Evolutionary conservation across 345 rosid genomes (phyloP).

Genomic region (Salix udensis): DNA sequence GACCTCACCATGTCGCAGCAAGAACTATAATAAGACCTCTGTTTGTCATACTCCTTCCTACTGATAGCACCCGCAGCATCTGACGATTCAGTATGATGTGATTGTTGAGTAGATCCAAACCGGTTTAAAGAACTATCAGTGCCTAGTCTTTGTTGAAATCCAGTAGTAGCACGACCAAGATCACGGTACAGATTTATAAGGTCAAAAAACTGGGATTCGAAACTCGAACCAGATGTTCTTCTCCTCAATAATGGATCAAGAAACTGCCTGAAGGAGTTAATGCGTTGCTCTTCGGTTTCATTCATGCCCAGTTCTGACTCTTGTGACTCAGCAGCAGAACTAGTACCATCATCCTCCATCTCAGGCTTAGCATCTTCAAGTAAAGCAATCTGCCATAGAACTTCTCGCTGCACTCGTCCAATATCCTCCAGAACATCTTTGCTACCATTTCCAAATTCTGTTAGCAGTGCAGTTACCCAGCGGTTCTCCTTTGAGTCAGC

Average conservation of each 20-base stretch:
- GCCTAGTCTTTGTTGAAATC: constrained; percentile 59
- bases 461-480: constrained; percentile 83
- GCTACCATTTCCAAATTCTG: constrained; percentile 76
- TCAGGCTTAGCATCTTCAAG: constrained; percentile 75
- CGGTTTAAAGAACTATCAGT: constrained; percentile 48
- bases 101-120: constrained; percentile 37
- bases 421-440: constrained; percentile 83
- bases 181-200: constrained; percentile 83
- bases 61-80: constrained; percentile 41
- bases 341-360: constrained; percentile 41
- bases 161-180: constrained; percentile 72
- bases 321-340: constrained; percentile 43
- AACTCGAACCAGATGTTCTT: constrained; percentile 74
- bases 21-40: constrained; percentile 69
- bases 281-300: constrained; percentile 69
- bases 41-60: constrained; percentile 66
- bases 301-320: constrained; percentile 45
- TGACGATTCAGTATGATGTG: constrained; percentile 43
- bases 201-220: constrained; percentile 91
- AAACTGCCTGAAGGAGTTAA: constrained; percentile 83
- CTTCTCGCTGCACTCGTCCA: constrained; percentile 81
- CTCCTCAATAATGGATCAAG: constrained; percentile 89
- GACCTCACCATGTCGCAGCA: constrained; percentile 93
- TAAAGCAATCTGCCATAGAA: constrained; percentile 83
- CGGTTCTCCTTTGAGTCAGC: constrained; percentile 94